Evolutionary conservation across 371 early-diverging fungal genomes (phyloP), one percentile per base, ranked within the genome.

Genomic region (Rhizomucor pusillus): DNA sequence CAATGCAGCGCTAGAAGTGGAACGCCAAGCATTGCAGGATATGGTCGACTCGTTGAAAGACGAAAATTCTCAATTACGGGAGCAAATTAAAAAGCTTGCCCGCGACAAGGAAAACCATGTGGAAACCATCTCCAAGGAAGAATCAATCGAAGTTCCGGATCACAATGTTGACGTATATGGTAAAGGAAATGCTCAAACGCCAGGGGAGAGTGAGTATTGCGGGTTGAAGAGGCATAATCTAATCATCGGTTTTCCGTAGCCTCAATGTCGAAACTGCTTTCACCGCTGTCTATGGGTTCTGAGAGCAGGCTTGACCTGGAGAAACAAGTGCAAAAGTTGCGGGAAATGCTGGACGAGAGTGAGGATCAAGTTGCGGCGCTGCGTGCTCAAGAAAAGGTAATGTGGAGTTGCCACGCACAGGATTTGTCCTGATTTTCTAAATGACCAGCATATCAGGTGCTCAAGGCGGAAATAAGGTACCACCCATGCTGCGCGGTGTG

Each of bases 331-430:
- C 67, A 75, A 22, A 72, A 77, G 44, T 43, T 86, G 41, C 69
- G 78, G n/a, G 75, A 81, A 41, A 65, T 84, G 57, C 52, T 84
- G 43, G 68, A 81, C 40, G 86, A 86, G 63, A 81, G 81, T 60
- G 82, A 86, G 57, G 79, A 67, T 6, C 70, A 72, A 25, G 72
- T 84, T 1, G 59, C 61, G 10, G 73, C 74, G n/a, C 57, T 84
- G 29, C 55, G 72, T 13, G 68, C 73, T 14, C 85, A 86, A 65
- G 85, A 84, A 61, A 79, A 80, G 74, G 80, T 77, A 71, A 45
- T n/a, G 6, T 22, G 34, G 19, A 13, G 20, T 20, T 29, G 13
- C 13, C 39, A 41, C 35, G 23, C 25, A 18, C 6, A 13, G 19
- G 43, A 20, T 36, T 50, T 16, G 41, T 29, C 14, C 47, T 47